phyloP scores from a whole-genome alignment of 352 stramenopile species.

The Phytopythium montanum region DNA sequence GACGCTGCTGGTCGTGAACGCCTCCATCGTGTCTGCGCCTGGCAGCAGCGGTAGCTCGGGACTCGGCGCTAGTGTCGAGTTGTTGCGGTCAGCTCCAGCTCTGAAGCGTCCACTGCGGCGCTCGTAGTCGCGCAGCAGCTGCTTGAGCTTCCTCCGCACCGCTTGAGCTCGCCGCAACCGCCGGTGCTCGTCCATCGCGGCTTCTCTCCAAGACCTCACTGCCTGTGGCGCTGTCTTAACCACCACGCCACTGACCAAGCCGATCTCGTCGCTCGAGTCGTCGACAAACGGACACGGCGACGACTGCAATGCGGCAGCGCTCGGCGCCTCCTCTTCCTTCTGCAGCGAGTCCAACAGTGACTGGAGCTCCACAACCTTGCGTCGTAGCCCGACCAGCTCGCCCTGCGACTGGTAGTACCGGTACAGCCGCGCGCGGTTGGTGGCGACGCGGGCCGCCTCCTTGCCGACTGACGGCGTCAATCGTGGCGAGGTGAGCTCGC shows the following conservation, averaged over 20 bases:
- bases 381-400: conserved; percentile 1
- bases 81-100: neutral
- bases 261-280: neutral
- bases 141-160: conserved; percentile 1
- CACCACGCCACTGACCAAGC: neutral
- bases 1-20: neutral
- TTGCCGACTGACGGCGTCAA: neutral
- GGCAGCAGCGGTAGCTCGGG: neutral
- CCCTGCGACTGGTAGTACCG: neutral
- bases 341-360: neutral
- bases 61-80: neutral
- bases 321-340: neutral
- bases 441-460: neutral
- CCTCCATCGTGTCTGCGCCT: neutral
- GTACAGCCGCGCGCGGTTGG: neutral
- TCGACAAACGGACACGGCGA: conserved; percentile 3
- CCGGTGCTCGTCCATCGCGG: neutral
- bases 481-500: neutral
- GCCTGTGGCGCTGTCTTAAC: too few species aligned
- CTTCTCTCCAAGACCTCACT: neutral
- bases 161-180: neutral
- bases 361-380: conserved; percentile 4
- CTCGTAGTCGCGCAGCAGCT: neutral
- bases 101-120: neutral
- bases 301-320: neutral